Evolutionary conservation across 495 filamentous ascomycete genomes (phyloP).

Genomic region (Hypoxylon cercidicola): DNA sequence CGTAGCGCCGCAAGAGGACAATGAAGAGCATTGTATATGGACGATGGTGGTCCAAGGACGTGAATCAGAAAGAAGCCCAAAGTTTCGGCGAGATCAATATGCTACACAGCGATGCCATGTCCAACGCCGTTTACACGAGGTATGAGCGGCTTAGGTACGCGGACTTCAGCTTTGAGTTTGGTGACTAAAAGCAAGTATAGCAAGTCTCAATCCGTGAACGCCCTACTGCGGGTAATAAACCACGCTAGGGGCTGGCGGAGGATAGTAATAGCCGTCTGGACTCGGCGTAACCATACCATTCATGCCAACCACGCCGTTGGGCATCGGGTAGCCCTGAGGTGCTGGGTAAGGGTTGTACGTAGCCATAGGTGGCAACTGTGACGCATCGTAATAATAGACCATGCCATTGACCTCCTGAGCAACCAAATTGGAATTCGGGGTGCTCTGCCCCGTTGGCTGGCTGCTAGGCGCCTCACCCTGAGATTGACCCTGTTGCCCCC

Average conservation of each 20-base stretch:
- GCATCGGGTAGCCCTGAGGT: conserved; percentile 60
- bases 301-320: conserved; percentile 73
- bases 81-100: conserved; percentile 19
- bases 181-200: conserved; percentile 11
- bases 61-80: conserved; percentile 21
- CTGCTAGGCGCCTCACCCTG: conserved; percentile 54
- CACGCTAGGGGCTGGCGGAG: conserved; percentile 66
- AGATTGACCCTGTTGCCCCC: conserved; percentile 62
- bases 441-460: conserved; percentile 53
- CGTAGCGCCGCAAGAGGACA: conserved; percentile 27
- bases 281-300: conserved; percentile 83
- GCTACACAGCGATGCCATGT: conserved; percentile 10
- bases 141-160: neutral
- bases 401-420: conserved; percentile 94
- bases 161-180: conserved; percentile 5
- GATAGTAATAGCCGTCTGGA: conserved; percentile 78
- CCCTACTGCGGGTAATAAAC: conserved; percentile 73
- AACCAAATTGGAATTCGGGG: conserved; percentile 72
- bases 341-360: conserved; percentile 61
- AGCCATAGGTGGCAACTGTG: conserved; percentile 70
- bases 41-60: conserved; percentile 20
- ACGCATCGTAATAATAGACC: conserved; percentile 91
- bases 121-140: conserved; percentile 12
- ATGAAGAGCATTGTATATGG: conserved; percentile 23
- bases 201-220: conserved; percentile 1